Percentiles rank a stretch among this genome's conserved stretches.
Evolutionary conservation across 2,329 filamentous ascomycete genomes (phyloP).

Genomic region (Talaromyces sp.): DNA sequence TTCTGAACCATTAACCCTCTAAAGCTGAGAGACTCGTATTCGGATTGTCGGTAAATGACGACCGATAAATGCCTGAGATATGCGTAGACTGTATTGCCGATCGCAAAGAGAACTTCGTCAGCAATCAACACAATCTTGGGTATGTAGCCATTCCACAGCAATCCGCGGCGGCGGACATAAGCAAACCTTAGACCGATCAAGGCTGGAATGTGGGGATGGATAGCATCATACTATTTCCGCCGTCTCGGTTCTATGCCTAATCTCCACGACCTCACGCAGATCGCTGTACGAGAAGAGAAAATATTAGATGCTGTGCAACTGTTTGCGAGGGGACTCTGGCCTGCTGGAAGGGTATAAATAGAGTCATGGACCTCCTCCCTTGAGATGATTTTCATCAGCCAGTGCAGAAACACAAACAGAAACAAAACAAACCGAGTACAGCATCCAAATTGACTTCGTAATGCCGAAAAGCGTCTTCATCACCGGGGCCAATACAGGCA

Average conservation of each 20-base stretch:
- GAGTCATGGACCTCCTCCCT: neutral
- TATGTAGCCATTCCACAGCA: neutral
- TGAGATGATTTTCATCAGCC: neutral
- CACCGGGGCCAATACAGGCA: constrained; percentile 61
- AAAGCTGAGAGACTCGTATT: neutral
- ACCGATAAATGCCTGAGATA: neutral
- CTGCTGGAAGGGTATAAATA: neutral
- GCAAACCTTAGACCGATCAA: neutral
- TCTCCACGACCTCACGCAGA: neutral
- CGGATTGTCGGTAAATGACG: neutral
- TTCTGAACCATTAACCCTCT: no score
- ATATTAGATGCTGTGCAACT: neutral
- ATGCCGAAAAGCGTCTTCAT: constrained; percentile 45
- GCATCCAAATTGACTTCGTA: neutral
- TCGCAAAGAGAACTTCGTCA: neutral
- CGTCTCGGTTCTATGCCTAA: neutral
- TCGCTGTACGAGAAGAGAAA: neutral
- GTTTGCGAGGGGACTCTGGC: neutral
- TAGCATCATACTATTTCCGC: neutral
- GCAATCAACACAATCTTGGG: neutral
- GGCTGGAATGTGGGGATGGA: neutral
- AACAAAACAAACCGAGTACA: neutral
- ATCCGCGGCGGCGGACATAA: neutral
- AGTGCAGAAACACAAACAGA: neutral
- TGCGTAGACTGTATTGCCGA: neutral